These are phyloP conservation scores for Aspergillus pseudotamarii DNA, from an alignment of 2,329 filamentous ascomycete genomes.

Conservation along the genomic window DNA sequence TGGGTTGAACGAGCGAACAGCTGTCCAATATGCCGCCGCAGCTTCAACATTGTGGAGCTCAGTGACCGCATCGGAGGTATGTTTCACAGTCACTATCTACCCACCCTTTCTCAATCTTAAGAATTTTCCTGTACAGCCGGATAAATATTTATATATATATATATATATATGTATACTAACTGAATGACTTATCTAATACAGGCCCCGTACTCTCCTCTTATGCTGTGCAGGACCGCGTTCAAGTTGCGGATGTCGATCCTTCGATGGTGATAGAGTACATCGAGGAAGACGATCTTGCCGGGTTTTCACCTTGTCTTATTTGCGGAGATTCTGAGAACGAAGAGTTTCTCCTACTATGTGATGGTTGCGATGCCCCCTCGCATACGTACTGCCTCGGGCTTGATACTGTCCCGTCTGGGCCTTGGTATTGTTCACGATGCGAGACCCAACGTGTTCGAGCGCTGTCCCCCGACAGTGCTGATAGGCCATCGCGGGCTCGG, in stretches of 20 bases:
- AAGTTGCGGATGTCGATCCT: constrained; percentile 82
- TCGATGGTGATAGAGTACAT: constrained; percentile 71
- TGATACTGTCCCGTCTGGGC: constrained; percentile 71
- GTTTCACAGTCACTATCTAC: constrained; percentile 32
- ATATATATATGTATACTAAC: constrained; percentile 1
- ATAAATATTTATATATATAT: neutral
- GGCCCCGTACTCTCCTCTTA: constrained; percentile 63
- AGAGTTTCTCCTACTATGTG: constrained; percentile 84
- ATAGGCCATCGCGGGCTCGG: constrained; percentile 31
- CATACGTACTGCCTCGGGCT: constrained; percentile 91
- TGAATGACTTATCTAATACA: constrained; percentile 29
- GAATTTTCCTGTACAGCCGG: no score
- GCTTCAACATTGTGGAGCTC: constrained; percentile 87
- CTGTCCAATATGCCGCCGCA: constrained; percentile 92
- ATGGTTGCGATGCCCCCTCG: constrained; percentile 85
- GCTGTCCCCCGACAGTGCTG: constrained; percentile 40
- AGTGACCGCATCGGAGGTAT: constrained; percentile 78
- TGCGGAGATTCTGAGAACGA: constrained; percentile 81
- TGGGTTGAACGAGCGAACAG: constrained; percentile 98
- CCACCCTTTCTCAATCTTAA: neutral
- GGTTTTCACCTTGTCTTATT: constrained; percentile 75
- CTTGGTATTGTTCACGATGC: constrained; percentile 93
- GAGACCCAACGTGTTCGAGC: constrained; percentile 48
- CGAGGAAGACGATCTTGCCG: constrained; percentile 61
- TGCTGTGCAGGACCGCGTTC: constrained; percentile 56